Percentiles rank a stretch among this genome's conserved stretches.
Conservation (phyloP, 306 rosid genomes). For the Ormosia emarginata region DNA sequence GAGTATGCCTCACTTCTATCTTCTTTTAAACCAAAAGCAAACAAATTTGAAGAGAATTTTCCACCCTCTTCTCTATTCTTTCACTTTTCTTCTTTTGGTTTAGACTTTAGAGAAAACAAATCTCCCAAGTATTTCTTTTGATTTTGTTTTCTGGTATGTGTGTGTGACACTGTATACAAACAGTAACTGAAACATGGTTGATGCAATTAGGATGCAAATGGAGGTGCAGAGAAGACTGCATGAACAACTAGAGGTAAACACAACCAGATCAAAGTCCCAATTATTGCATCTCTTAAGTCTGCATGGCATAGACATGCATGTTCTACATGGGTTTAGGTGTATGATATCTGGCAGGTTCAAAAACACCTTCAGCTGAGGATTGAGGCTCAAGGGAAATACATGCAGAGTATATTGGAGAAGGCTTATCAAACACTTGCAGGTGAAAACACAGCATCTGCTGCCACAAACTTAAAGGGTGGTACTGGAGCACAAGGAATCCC, state of each 20-base stretch:
- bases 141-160: constrained; percentile 36
- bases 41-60: not conserved
- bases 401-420: constrained; percentile 97
- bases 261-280: not conserved
- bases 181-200: constrained; percentile 68
- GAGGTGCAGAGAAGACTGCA: constrained; percentile 99
- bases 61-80: not conserved
- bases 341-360: constrained; percentile 61
- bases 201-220: constrained; percentile 94
- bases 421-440: constrained; percentile 99
- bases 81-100: too few relatives aligned
- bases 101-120: too few relatives aligned
- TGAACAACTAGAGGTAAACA: constrained; percentile 92
- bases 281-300: not conserved
- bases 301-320: not conserved
- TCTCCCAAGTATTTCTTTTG: constrained; percentile 2
- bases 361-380: constrained; percentile 94
- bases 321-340: constrained; percentile 23
- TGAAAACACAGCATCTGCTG: constrained; percentile 65
- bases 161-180: constrained; percentile 41
- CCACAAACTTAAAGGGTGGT: constrained; percentile 46
- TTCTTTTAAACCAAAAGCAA: not conserved
- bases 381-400: constrained; percentile 99
- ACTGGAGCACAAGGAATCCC: constrained; percentile 42
- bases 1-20: constrained; percentile 51